A percentile compares a stretch with the other conserved stretches of the same genome.
Conservation (phyloP, 768 basidiomycete genomes). For the Termitomyces sp. region DNA sequence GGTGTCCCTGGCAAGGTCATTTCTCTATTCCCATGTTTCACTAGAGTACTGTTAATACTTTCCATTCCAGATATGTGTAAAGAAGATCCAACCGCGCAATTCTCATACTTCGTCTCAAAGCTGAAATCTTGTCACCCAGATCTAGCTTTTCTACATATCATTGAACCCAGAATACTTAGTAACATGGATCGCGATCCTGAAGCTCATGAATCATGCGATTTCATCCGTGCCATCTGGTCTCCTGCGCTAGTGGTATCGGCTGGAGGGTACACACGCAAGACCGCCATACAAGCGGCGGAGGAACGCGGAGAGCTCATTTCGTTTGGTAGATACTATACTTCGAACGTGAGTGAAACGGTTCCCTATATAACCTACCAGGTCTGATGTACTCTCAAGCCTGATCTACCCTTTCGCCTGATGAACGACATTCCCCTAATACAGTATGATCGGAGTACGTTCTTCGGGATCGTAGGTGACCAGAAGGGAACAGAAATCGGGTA, state of each 20-base stretch:
- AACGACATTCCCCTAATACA: conserved; percentile 18
- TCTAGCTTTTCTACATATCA: conserved; percentile 46
- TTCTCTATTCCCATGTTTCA: not conserved
- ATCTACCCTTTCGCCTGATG: conserved; percentile 4
- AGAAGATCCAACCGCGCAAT: conserved; percentile 50
- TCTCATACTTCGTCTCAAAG: conserved; percentile 38
- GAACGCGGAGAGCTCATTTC: conserved; percentile 21
- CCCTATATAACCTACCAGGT: not conserved
- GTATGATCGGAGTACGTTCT: conserved; percentile 34
- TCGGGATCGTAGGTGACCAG: conserved; percentile 20
- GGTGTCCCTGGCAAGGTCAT: conserved; percentile 28
- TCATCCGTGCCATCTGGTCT: conserved; percentile 41
- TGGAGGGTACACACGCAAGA: conserved; percentile 37
- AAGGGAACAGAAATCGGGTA: conserved; percentile 21
- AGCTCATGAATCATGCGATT: conserved; percentile 30
- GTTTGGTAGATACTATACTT: conserved; percentile 24
- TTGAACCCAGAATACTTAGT: conserved; percentile 30
- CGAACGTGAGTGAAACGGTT: conserved; percentile 21
- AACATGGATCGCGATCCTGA: conserved; percentile 7
- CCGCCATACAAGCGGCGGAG: conserved; percentile 31
- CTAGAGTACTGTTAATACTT: conserved; percentile 19
- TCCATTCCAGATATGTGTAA: conserved; percentile 39
- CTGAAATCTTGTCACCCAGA: conserved; percentile 34
- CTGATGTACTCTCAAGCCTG: conserved; percentile 1
- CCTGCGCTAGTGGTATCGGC: conserved; percentile 33